Evolutionary conservation across 176 grass and related monocot genomes (phyloP), one percentile per base, ranked within the genome.

Genomic region (Dendrocalamus sinicus): DNA sequence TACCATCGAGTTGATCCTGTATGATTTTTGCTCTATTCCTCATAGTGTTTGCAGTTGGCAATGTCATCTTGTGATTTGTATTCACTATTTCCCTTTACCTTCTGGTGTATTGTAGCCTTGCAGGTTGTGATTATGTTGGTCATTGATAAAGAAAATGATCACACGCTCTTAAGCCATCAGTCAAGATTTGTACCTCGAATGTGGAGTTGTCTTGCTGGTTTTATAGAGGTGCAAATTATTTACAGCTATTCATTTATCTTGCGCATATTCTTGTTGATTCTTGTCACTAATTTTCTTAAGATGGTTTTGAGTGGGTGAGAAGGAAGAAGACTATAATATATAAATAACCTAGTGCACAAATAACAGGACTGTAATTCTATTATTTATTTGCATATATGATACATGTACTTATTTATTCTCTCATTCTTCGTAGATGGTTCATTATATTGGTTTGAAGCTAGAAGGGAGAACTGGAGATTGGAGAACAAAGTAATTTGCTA

Each of bases 51-150:
- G 11, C 17, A 70, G 7, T 58, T 83, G n/a, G 53, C 19, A 5
- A 24, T 55, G 5, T 15, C 59, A 39, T 65, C 10, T 62, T 6
- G 3, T 62, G 52, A 45, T 81, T 43, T 12, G 39, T 40, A 22
- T 72, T n/a, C 30, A 9, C 28, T 7, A 13, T 64, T 45, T 39
- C 26, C 2, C 69, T 67, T 10, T 12, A 20, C 20, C 53, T 48
- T 43, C 19, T 30, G 6, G 45, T 13, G 16, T 51, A 20, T n/a
- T n/a, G n/a, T n/a, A n/a, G n/a, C n/a, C n/a, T 80, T 83, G 28
- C 84, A 98, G 96, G 96, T 98, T 89, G 96, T 98, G 28, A 95
- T 98, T 76, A 98, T 98, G 96, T 39, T 98, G 81, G 93, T 98
- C 47, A 92, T 98, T 73, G 96, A 98, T 73, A 89, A 95, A 76